Conservation (phyloP, 306 rosid species). For the Vigna unguiculata region DNA sequence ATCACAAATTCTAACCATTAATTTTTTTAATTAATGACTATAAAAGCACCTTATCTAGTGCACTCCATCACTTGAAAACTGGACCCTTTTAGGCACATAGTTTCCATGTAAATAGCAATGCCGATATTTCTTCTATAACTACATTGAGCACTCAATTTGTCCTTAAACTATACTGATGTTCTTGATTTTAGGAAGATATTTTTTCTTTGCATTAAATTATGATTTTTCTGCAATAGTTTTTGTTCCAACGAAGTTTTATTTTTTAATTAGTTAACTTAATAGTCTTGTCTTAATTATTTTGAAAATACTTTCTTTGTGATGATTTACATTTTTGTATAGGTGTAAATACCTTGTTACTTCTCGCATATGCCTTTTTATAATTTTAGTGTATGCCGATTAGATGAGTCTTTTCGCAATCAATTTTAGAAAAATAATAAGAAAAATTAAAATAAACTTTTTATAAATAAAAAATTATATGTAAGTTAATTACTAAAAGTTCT, state of each 20-base stretch:
- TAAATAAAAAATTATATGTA: too few species aligned
- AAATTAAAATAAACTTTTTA: too few species aligned
- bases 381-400: too few species aligned
- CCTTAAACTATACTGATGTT: background rate
- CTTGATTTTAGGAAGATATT: background rate
- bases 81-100: constrained; percentile 19
- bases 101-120: constrained; percentile 46
- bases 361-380: background rate
- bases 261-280: background rate
- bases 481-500: too few species aligned
- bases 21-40: constrained; percentile 10
- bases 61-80: background rate
- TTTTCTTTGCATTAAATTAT: background rate
- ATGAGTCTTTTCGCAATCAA: too few species aligned
- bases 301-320: background rate
- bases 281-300: background rate
- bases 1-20: background rate
- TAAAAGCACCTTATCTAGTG: background rate
- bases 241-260: background rate
- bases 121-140: background rate
- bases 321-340: background rate
- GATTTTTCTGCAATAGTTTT: too few species aligned
- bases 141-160: constrained; percentile 40
- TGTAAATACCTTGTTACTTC: background rate
- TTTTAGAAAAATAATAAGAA: too few species aligned